Base-by-base conservation (phyloP, 2,329 filamentous ascomycete genomes). In the Blumeria graminis region DNA sequence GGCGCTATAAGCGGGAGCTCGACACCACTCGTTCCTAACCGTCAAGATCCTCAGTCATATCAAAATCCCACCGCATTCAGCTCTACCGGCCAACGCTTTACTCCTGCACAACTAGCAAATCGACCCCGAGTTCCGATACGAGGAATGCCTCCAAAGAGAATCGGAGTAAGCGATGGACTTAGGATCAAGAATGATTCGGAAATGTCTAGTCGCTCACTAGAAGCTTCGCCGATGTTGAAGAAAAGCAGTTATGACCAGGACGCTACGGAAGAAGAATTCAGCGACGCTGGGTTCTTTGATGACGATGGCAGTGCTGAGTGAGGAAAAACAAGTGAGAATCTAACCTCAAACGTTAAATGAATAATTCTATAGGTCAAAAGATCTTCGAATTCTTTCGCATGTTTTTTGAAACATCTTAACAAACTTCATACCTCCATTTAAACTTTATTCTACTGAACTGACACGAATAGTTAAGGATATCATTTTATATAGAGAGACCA, bases 1-100 rank as follows among this genome's bases (percentile, higher is more conserved):
- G 89, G 89, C 1, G 77, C 94, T 22, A 75, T 95, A 73, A 95
- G 90, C 0, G 89, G 90, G n/a, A 57, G 57, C 55, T 57, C 51
- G 1, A 59, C 60, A 13, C 57, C 58, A 68, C 71, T 56, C 28
- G 28, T n/a, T 11, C 34, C 18, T 6, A 38, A 7, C n/a, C 43
- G 18, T 11, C 4, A 16, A 28, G 13, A 34, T 33, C 22, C 38
- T 34, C 78, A 81, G 60, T 76, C 78, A 3, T 80, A 78, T 0
- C n/a, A 33, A 8, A n/a, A 16, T 22, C 32, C 34, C 33, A 36
- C 22, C 7, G 78, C 79, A 1, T 82, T 82, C 62, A 70, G 73
- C 11, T 76, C 69, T 60, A 81, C 77, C 0, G 77, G 78, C 18
- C 75, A 77, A 34, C 73, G 78, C 22, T 76, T 74, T 62, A 75